These are phyloP conservation scores for Protea cynaroides DNA, from an alignment of 164 flowering plant genomes.

Conservation along the genomic window DNA sequence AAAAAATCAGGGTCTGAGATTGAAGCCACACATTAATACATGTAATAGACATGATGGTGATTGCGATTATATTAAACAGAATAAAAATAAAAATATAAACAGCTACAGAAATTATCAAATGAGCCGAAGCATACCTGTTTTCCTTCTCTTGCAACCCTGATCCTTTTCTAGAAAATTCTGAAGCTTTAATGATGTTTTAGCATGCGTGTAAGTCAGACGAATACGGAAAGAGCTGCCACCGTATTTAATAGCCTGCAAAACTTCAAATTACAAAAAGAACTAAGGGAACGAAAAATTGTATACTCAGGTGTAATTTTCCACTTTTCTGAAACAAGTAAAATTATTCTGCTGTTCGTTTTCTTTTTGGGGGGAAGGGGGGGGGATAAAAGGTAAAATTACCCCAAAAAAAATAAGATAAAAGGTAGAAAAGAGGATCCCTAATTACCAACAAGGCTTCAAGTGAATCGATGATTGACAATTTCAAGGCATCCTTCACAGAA, in stretches of 20 bases:
- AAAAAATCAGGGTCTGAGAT: no score
- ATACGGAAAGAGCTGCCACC: slow-evolving; percentile 47
- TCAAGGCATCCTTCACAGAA: slow-evolving; percentile 68
- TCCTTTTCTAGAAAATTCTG: slow-evolving; percentile 21
- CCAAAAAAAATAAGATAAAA: no score
- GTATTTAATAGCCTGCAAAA: slow-evolving; percentile 55
- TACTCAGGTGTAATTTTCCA: no score
- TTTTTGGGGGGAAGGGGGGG: no score
- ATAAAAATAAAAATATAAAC: no score
- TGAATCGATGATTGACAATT: slow-evolving; percentile 34
- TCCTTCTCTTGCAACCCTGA: slow-evolving; percentile 47
- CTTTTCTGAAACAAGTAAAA: no score
- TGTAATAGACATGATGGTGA: no score
- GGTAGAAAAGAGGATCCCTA: neutral
- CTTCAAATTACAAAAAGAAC: slow-evolving; percentile 14
- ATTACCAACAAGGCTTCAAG: slow-evolving; percentile 65
- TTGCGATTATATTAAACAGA: no score
- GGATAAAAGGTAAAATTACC: no score
- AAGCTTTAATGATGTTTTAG: slow-evolving; percentile 23
- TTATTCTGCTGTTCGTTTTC: no score
- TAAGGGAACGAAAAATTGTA: neutral
- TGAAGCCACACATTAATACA: no score
- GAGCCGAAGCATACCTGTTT: slow-evolving; percentile 43
- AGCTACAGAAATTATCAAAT: neutral
- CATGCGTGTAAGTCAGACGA: slow-evolving; percentile 55